Conservation (phyloP, 345 rosid genomes). For the Salix arbutifolia region DNA sequence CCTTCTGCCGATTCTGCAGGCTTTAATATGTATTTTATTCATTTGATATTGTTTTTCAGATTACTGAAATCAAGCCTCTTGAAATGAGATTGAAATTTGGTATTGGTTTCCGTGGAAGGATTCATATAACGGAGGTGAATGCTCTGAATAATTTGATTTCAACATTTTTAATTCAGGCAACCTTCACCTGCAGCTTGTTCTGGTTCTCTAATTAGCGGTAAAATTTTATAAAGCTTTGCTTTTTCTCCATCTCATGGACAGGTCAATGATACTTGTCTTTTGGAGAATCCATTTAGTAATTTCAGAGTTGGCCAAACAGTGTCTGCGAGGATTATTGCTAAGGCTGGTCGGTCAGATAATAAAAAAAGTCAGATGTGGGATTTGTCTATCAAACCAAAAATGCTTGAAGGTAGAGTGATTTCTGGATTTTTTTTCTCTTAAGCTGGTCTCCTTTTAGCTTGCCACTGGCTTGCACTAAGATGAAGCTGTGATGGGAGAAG, state of each 20-base stretch:
- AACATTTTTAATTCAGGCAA: constrained; percentile 8
- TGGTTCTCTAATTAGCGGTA: background rate
- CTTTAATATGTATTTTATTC: background rate
- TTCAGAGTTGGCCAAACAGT: constrained; percentile 86
- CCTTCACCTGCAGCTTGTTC: background rate
- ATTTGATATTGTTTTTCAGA: constrained; percentile 38
- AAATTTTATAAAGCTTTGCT: background rate
- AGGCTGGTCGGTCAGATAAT: constrained; percentile 43
- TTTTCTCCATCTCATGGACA: constrained; percentile 25
- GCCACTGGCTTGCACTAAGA: background rate
- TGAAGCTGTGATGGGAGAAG: too few relatives aligned
- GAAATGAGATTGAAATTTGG: constrained; percentile 86
- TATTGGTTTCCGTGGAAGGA: constrained; percentile 66
- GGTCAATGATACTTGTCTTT: constrained; percentile 47
- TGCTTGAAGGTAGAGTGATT: constrained; percentile 50
- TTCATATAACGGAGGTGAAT: constrained; percentile 87
- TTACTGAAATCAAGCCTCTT: constrained; percentile 80
- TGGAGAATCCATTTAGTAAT: constrained; percentile 57
- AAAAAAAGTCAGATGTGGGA: constrained; percentile 67
- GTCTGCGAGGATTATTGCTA: constrained; percentile 66
- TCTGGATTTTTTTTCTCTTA: constrained; percentile 1
- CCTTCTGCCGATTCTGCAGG: background rate
- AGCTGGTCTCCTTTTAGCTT: background rate
- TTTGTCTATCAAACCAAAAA: constrained; percentile 66
- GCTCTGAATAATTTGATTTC: constrained; percentile 11